Evolutionary conservation across 106 monocot species (phyloP), one percentile per base, ranked within the genome.

Genomic region (Dioscorea dumetorum): DNA sequence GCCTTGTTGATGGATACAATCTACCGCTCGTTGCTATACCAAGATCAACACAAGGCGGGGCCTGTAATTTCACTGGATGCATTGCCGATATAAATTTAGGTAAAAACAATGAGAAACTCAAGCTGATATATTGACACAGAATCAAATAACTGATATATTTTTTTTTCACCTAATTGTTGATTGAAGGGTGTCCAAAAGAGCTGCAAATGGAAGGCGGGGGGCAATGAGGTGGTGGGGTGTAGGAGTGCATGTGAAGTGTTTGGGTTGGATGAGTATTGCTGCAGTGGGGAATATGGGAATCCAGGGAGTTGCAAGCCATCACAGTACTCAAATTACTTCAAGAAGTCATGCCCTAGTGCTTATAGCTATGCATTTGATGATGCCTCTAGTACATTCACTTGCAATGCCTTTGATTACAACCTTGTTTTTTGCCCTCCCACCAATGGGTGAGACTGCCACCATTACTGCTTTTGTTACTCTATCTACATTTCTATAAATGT

Each of bases 311-410:
- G 88, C 76, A 67, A 57, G 58, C 89, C 89, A 3, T 81, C 89
- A 8, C 64, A 49, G 49, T 94, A 94, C 79, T 89, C 93, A 3
- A 49, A 74, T 54, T 73, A 86, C 64, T 94, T 94, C 72, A 89
- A 94, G 75, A 61, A 61, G 0, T 89, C 86, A 4, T 94, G 89
- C 64, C 93, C 93, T 1, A 76, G 74, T 18, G 89, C 93, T 21
- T 94, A 94, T 67, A 89, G 90, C 79, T 94, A 94, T 60, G 93
- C 93, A 0, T 90, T 79, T 58, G 93, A 94, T 51, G 93, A 94
- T 48, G 60, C 63, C 64, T 84, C 82, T 0, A 90, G 89, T 71
- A 94, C 86, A 34, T 94, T 89, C 80, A 94, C 90, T 48, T 90
- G 93, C 79, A 84, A 72, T 65, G 82, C 79, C 11, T 60, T 22